A percentile compares a stretch with the other conserved stretches of the same genome.
phyloP scores from a whole-genome alignment of 768 basidiomycete species.

The Leccinum longicurvipes region DNA sequence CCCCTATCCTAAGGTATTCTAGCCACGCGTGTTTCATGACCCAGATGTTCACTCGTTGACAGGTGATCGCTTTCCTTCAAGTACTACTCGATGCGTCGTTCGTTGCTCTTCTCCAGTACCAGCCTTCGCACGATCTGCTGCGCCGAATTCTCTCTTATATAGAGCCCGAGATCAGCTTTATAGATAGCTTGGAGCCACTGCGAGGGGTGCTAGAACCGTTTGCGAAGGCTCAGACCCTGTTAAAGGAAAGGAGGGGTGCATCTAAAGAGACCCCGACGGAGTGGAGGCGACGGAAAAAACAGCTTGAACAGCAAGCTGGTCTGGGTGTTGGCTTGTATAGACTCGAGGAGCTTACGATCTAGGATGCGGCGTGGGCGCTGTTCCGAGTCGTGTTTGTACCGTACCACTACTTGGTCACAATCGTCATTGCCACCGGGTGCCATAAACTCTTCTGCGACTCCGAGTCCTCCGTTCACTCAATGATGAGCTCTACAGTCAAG shows the following conservation, averaged over 20 bases:
- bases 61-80: conserved; percentile 63
- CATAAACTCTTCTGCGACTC: background rate
- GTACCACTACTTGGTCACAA: background rate
- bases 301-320: conserved; percentile 48
- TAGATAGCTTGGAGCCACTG: conserved; percentile 51
- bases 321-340: conserved; percentile 64
- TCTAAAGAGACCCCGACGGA: conserved; percentile 37
- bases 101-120: conserved; percentile 61
- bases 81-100: conserved; percentile 70
- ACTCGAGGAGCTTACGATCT: conserved; percentile 67
- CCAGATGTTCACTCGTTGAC: conserved; percentile 34
- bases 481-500: conserved; percentile 19
- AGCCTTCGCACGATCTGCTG: conserved; percentile 55
- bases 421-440: background rate
- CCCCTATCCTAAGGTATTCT: conserved; percentile 36
- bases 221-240: conserved; percentile 46
- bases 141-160: conserved; percentile 47
- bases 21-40: conserved; percentile 31
- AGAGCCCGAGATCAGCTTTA: conserved; percentile 50
- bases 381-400: background rate
- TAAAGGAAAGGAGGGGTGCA: conserved; percentile 40
- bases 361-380: background rate
- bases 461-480: background rate
- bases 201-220: conserved; percentile 65
- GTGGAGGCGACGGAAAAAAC: conserved; percentile 53